Evolutionary conservation across 345 rosid genomes (phyloP), one percentile per base, ranked within the genome.

Genomic region (Diplotaxis tenuifolia): DNA sequence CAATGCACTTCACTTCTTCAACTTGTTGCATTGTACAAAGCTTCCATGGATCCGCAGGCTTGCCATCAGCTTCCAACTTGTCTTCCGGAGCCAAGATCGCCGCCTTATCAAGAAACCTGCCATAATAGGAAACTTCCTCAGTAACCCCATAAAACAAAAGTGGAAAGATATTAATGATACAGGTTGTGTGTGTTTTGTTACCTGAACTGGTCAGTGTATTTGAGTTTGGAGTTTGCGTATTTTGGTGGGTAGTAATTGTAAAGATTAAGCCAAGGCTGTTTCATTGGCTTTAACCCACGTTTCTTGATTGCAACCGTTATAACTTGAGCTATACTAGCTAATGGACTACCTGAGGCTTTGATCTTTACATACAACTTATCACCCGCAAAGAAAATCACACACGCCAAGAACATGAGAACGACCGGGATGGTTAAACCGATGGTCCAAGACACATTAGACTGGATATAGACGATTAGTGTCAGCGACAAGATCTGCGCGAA

Each of bases 381-480:
- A 0, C 95, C 97, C 62, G 60, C 58, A 57, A 86, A 88, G 83
- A 65, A 88, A 15, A 90, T 74, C 7, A 64, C 77, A 20, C 86
- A 83, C 3, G 92, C 86, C 31, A 88, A 62, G 59, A 90, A 71
- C 96, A 88, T 90, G 7, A 90, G 71, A 54, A 75, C 58, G 2
- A 88, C 84, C 0, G 96, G 96, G 58, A 90, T 86, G 25, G 84
- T 87, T 57, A 90, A 72, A 34, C 96, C 96, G 27, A 88, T 81
- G 3, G 92, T 76, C 96, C 96, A 90, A 59, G 93, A 88, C 45
- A 88, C 83, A 23, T 88, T 88, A 15, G 90, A 82, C 75, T 90
- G 96, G 70, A 88, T 67, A 11, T 90, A 90, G 7, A 90, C 92
- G 10, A 90, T 83, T 10, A 86, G 66, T 1, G 96, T 90, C 66